Evolutionary conservation across 169 alveolate species (phyloP).

Genomic region (Perkinsus chesapeaki): DNA sequence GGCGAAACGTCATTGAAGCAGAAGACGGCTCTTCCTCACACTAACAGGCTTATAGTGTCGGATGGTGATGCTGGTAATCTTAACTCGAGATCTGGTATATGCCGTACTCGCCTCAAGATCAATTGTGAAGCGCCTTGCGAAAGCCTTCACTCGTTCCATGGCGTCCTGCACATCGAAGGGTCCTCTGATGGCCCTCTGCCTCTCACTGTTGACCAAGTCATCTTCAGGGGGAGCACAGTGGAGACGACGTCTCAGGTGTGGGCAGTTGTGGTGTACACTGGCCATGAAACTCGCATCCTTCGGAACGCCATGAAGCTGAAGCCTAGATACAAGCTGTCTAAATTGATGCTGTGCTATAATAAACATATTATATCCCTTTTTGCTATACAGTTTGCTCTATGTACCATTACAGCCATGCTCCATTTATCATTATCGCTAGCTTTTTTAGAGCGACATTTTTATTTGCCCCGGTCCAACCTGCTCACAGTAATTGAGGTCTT

Average conservation of each 20-base stretch:
- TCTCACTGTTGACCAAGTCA: conserved; percentile 38
- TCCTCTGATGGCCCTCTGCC: conserved; percentile 10
- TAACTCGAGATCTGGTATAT: neutral
- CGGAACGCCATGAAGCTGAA: conserved; percentile 20
- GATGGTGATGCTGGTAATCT: conserved; percentile 17
- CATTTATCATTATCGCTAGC: neutral
- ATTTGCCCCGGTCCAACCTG: neutral
- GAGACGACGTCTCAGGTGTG: conserved; percentile 76
- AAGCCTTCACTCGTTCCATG: conserved; percentile 5
- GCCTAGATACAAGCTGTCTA: neutral
- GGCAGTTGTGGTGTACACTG: conserved; percentile 84
- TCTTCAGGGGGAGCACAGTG: conserved; percentile 78
- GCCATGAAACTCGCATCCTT: conserved; percentile 84
- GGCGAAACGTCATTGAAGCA: conserved; percentile 87
- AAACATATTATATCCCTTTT: neutral
- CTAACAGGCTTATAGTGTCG: conserved; percentile 2
- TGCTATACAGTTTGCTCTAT: neutral
- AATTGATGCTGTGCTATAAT: neutral
- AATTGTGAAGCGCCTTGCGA: conserved; percentile 12
- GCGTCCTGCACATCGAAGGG: neutral
- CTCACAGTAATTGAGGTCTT: neutral
- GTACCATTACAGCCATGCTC: neutral
- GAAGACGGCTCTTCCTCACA: conserved; percentile 40
- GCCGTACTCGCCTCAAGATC: neutral
- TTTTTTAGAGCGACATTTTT: neutral